Evolutionary conservation across 2,329 filamentous ascomycete species (phyloP).

Genomic region (Diaporthe sp.): DNA sequence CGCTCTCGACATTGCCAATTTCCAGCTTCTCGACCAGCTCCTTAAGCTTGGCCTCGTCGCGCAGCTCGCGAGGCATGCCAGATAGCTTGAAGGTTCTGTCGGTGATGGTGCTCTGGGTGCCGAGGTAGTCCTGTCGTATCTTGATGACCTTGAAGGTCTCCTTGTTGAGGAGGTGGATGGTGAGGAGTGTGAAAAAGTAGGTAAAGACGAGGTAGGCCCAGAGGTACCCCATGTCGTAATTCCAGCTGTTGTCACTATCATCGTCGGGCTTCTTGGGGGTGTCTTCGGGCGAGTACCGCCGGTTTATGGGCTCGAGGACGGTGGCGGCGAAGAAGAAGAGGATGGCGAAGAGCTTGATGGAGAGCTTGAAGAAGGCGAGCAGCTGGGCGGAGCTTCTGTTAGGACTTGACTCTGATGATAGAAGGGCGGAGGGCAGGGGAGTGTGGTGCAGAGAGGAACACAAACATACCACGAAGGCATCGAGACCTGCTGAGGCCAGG

Average conservation of each 20-base stretch:
- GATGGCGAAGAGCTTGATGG: conserved; percentile 83
- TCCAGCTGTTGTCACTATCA: conserved; percentile 46
- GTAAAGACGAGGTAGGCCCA: conserved; percentile 97
- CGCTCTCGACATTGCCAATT: conserved; percentile 90
- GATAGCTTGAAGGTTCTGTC: conserved; percentile 94
- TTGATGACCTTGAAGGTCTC: conserved; percentile 90
- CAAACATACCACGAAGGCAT: conserved; percentile 86
- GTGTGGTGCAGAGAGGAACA: background rate
- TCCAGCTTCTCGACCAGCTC: conserved; percentile 88
- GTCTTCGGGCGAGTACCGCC: conserved; percentile 64
- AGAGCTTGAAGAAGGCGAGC: conserved; percentile 95
- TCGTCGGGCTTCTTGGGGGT: conserved; percentile 31
- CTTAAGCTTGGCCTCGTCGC: conserved; percentile 87
- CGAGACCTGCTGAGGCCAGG: conserved; percentile 88
- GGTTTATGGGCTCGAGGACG: conserved; percentile 89
- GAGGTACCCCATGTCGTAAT: conserved; percentile 69
- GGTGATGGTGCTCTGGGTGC: conserved; percentile 94
- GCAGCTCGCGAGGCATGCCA: conserved; percentile 84
- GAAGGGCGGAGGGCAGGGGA: too few relatives aligned
- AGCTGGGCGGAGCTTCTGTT: conserved; percentile 67
- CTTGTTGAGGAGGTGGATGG: conserved; percentile 84
- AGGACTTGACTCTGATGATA: background rate
- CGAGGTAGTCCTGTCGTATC: conserved; percentile 90
- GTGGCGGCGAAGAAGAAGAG: conserved; percentile 86
- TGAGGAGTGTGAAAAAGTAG: conserved; percentile 89